Evolutionary conservation across 2,329 filamentous ascomycete genomes (phyloP).

Genomic region (Pseudopithomyces chartarum): DNA sequence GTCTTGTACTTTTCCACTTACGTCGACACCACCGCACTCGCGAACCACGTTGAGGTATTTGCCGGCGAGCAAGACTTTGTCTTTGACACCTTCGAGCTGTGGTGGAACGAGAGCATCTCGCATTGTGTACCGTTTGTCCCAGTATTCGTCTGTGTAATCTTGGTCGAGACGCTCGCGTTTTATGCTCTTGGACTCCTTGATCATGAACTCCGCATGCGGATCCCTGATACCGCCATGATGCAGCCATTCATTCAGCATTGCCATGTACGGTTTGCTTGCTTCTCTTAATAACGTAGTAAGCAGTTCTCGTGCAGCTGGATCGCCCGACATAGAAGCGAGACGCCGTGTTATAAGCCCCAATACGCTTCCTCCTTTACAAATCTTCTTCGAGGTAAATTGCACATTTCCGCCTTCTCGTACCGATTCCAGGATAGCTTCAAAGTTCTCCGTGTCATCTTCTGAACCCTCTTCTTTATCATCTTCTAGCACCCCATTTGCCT

Average conservation of each 20-base stretch:
- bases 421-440: constrained; percentile 91
- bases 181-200: constrained; percentile 96
- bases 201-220: constrained; percentile 88
- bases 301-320: constrained; percentile 82
- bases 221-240: constrained; percentile 96
- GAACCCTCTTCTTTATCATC: constrained; percentile 71
- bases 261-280: constrained; percentile 93
- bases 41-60: constrained; percentile 98
- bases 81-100: constrained; percentile 86
- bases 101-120: constrained; percentile 89
- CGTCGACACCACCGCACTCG: constrained; percentile 94
- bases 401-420: constrained; percentile 85
- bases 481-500: constrained; percentile 84
- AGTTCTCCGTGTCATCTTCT: constrained; percentile 77
- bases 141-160: constrained; percentile 98
- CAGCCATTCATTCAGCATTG: constrained; percentile 98
- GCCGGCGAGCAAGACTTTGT: constrained; percentile 91
- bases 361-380: constrained; percentile 97
- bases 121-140: constrained; percentile 96
- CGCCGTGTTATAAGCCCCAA: constrained; percentile 83
- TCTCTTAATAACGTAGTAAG: constrained; percentile 84
- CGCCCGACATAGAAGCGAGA: constrained; percentile 87
- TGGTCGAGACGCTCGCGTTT: constrained; percentile 87
- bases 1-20: constrained; percentile 84
- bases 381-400: constrained; percentile 82